Evolutionary conservation across 805 yeast species (phyloP), one percentile per base, ranked within the genome.

Genomic region (Sugiyamaella floridensis): DNA sequence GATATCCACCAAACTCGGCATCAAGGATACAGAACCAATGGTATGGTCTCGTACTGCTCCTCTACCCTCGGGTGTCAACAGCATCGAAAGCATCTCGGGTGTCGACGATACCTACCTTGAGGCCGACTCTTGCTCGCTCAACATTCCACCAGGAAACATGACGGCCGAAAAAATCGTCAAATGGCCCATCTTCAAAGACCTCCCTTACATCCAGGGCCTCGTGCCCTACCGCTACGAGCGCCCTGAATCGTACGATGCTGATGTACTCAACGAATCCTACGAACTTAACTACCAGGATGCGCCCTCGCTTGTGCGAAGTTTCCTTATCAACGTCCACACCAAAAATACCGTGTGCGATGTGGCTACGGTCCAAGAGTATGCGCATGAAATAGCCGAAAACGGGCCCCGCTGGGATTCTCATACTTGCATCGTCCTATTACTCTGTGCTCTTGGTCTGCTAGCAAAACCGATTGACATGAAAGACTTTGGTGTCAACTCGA

Each of bases 281-380:
- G 22, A 40, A 16, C 41, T 52, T 7, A 47, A 55, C 44, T 49
- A 49, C 40, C 16, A 26, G 20, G 55, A 55, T 15, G 55, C 52
- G 14, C 58, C 58, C n/a, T 28, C 52, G 12, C 41, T 55, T 12
- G 55, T 55, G 14, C 37, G 52, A 2, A 34, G 50, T 28, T 55
- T 55, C 15, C 29, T 55, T 9, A 18, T 48, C 16, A 48, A 51
- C 40, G 55, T 52, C 19, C 58, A 55, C 47, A 52, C 49, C 44
- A 55, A 55, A 32, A 53, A 55, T 45, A 59, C 58, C 14, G 54
- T 55, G n/a, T 55, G 58, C 41, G 58, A 55, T 40, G 56, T 50
- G 10, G 53, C 48, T 7, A 40, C 50, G 4, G 50, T 55, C 15
- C 56, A 49, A 18, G 18, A 29, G 18, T 55, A 43, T 28, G 58